Evolutionary conservation across 208 protist genomes (phyloP).

Genomic region (Trypanosoma congolense): DNA sequence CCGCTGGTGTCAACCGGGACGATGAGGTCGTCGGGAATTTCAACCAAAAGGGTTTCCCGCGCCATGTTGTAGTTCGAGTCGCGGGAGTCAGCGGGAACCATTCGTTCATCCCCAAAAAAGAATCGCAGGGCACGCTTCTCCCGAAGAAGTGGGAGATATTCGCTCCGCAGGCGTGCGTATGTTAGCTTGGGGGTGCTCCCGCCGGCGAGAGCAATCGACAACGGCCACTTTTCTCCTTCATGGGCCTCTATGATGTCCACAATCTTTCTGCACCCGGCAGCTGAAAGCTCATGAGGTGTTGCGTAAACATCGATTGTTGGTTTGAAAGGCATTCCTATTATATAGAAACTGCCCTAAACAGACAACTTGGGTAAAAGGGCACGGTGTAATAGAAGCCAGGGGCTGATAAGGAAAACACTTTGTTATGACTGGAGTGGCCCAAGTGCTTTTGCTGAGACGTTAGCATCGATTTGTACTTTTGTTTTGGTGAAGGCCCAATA

Average conservation of each 20-base stretch:
- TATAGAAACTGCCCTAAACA: too few relatives aligned
- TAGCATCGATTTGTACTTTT: too few relatives aligned
- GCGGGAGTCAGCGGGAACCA: slow-evolving; percentile 38
- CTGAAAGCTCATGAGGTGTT: slow-evolving; percentile 29
- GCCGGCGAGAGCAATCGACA: slow-evolving; percentile 67
- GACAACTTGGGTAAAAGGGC: too few relatives aligned
- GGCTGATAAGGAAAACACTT: too few relatives aligned
- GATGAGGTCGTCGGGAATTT: slow-evolving; percentile 40
- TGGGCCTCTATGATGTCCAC: slow-evolving; percentile 18
- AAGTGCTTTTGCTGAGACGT: too few relatives aligned
- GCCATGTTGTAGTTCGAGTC: slow-evolving; percentile 74
- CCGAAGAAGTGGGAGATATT: slow-evolving; percentile 38
- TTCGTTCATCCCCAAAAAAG: slow-evolving; percentile 64
- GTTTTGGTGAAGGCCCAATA: too few relatives aligned
- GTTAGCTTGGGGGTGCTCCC: slow-evolving; percentile 65
- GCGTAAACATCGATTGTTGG: slow-evolving; percentile 37
- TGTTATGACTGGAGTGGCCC: too few relatives aligned
- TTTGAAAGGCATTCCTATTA: slow-evolving; percentile 29
- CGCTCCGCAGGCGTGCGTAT: slow-evolving; percentile 39
- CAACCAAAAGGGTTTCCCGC: slow-evolving; percentile 38
- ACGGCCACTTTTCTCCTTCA: slow-evolving; percentile 1
- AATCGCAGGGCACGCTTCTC: slow-evolving; percentile 36
- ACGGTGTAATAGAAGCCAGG: too few relatives aligned
- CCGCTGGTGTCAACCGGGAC: slow-evolving; percentile 33
- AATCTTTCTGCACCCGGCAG: slow-evolving; percentile 37